Base-by-base conservation (phyloP, 2,329 filamentous ascomycete genomes). In the Cercospora zeae-maydis region DNA sequence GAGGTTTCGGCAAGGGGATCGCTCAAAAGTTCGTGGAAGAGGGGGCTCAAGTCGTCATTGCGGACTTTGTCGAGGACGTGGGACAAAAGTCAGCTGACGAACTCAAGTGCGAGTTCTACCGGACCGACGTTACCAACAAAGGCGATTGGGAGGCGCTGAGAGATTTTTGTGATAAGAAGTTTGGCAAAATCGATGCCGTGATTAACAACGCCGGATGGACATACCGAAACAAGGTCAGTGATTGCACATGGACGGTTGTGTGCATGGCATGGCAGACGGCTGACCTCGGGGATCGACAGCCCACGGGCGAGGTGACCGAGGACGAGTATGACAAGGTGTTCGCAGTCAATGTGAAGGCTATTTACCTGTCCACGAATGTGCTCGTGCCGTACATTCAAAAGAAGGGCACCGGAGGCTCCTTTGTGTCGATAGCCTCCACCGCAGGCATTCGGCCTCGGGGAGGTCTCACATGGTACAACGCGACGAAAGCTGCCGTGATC, bases 381-480 rank as follows among this genome's bases (percentile, higher is more conserved):
- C 79, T 88, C 37, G 75, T 89, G 5, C 84, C 83, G 0, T 86
- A 88, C 66, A 83, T 89, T 47, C 75, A 88, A 33, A 80, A 82
- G 61, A 77, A 83, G 62, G 81, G 82, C 1, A 80, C 83, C 6
- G 82, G 84, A 0, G 87, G 85, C 0, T 82, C 78, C 27, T 87
- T 90, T 61, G 83, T 90, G 59, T 87, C 88, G 63, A 84, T 89
- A 55, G 86, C 87, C 0, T 88, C 84, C 1, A 88, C 87, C 0
- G 87, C 86, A 0, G 86, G 82, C 2, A 79, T 81, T 7, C 76
- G 88, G 27, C 88, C 87, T 0, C 79, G 87, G 24, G 84, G 85
- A 0, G 83, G 86, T 0, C 71, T 90, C 51, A 86, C 87, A 1
- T 90, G 87, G 87, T 90, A 90, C 70, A 89, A 89, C 70, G 85